A percentile compares a stretch with the other conserved stretches of the same genome.
Evolutionary conservation across 176 grass and related monocot genomes (phyloP).

Genomic region (Carex kokanica): DNA sequence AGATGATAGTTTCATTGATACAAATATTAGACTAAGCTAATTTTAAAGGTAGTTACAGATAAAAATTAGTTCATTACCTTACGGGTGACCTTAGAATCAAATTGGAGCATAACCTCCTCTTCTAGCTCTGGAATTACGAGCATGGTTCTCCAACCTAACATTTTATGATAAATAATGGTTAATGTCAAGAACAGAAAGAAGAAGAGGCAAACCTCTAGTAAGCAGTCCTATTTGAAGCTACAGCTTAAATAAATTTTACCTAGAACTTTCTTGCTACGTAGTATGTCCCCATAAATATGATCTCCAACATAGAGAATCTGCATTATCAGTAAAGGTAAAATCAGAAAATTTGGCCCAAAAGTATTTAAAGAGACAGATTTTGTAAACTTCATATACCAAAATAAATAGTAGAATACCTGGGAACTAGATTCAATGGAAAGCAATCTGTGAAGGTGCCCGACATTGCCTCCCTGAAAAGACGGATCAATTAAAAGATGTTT

Average conservation of each 20-base stretch:
- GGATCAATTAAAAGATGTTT: constrained; percentile 22
- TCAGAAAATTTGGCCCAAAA: background rate
- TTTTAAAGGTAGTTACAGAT: too few relatives aligned
- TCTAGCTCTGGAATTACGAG: constrained; percentile 94
- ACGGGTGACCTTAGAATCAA: constrained; percentile 50
- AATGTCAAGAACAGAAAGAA: constrained; percentile 28
- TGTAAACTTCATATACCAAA: constrained; percentile 11
- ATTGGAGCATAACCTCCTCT: constrained; percentile 80
- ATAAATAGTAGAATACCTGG: constrained; percentile 47
- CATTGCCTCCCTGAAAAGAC: constrained; percentile 80
- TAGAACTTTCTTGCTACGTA: constrained; percentile 96
- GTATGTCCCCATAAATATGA: constrained; percentile 97
- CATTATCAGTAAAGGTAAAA: constrained; percentile 8
- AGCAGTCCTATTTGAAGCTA: background rate
- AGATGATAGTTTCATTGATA: background rate
- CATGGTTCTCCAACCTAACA: constrained; percentile 94
- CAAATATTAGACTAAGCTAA: background rate
- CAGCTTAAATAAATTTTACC: constrained; percentile 39
- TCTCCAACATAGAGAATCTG: constrained; percentile 98
- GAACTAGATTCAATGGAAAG: constrained; percentile 96
- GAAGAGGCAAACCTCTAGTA: background rate
- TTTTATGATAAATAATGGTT: constrained; percentile 29
- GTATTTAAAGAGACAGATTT: background rate
- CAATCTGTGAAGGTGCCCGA: constrained; percentile 85
- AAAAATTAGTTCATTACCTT: constrained; percentile 45